Evolutionary conservation across 2,329 filamentous ascomycete species (phyloP).

Genomic region (Rhynchosporium secalis): DNA sequence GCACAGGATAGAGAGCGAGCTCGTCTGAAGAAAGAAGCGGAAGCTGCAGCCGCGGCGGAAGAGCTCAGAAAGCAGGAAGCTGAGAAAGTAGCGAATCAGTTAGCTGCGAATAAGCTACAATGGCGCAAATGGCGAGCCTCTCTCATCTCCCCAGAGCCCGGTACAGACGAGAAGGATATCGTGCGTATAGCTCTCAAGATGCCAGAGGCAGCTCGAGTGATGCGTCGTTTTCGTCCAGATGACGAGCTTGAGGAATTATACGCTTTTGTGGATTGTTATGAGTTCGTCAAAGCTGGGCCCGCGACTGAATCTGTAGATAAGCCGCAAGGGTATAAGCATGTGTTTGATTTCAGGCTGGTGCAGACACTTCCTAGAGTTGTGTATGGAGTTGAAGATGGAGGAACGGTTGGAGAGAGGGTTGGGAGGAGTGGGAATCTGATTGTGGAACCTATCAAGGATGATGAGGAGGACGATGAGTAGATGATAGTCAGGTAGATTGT

Average conservation of each 20-base stretch:
- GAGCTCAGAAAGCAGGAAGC: conserved; percentile 61
- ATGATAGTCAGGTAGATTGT: not conserved
- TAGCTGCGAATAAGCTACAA: conserved; percentile 55
- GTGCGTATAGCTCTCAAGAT: conserved; percentile 71
- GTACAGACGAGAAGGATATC: conserved; percentile 60
- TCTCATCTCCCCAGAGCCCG: conserved; percentile 68
- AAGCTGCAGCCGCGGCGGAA: conserved; percentile 67
- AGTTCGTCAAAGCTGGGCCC: conserved; percentile 53
- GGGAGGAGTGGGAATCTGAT: conserved; percentile 85
- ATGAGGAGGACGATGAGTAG: conserved; percentile 31
- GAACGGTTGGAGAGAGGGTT: conserved; percentile 70
- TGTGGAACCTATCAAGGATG: conserved; percentile 66
- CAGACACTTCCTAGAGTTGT: conserved; percentile 82
- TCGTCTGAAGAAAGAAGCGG: conserved; percentile 73
- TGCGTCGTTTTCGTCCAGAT: conserved; percentile 71
- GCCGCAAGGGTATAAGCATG: conserved; percentile 72
- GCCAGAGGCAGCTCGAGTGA: conserved; percentile 66
- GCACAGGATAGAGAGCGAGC: conserved; percentile 86
- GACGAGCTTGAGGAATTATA: conserved; percentile 85
- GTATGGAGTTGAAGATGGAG: conserved; percentile 66
- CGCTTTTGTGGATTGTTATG: conserved; percentile 92
- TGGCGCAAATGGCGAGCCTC: conserved; percentile 82
- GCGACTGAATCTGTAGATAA: conserved; percentile 37
- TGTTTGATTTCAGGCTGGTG: conserved; percentile 83
- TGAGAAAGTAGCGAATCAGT: conserved; percentile 56